phyloP scores from a whole-genome alignment of 345 rosid genomes.

The Cardiospermum halicacabum region DNA sequence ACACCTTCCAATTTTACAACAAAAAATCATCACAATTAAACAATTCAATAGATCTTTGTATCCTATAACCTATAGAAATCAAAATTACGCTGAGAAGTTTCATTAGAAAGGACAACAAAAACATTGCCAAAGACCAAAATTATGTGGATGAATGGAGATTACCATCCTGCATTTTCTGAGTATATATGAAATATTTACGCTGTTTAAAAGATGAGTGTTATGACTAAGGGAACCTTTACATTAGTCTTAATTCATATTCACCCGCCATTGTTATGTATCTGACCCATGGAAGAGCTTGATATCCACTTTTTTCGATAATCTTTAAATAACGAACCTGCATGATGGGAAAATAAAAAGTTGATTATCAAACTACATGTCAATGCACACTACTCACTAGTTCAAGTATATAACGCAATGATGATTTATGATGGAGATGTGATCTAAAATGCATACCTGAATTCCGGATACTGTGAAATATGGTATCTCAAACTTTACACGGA shows the following conservation, averaged over 20 bases:
- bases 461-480: slow-evolving; percentile 87
- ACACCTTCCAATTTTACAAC: no score
- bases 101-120: neutral
- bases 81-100: neutral
- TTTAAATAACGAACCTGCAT: slow-evolving; percentile 50
- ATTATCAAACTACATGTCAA: neutral
- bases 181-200: slow-evolving; percentile 13
- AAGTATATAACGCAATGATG: neutral
- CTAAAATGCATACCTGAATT: slow-evolving; percentile 46
- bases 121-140: slow-evolving; percentile 8
- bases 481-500: slow-evolving; percentile 76
- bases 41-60: neutral
- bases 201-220: neutral
- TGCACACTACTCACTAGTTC: neutral
- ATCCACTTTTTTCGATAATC: slow-evolving; percentile 55
- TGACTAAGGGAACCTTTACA: slow-evolving; percentile 18
- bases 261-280: slow-evolving; percentile 62
- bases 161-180: slow-evolving; percentile 4
- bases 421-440: neutral
- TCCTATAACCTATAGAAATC: neutral
- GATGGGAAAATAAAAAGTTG: neutral
- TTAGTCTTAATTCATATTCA: slow-evolving; percentile 49
- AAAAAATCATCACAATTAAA: no score
- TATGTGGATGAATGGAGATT: neutral
- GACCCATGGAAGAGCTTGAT: slow-evolving; percentile 60